Evolutionary conservation across 768 basidiomycete genomes (phyloP), one percentile per base, ranked within the genome.

Genomic region (Auriscalpium orientale): DNA sequence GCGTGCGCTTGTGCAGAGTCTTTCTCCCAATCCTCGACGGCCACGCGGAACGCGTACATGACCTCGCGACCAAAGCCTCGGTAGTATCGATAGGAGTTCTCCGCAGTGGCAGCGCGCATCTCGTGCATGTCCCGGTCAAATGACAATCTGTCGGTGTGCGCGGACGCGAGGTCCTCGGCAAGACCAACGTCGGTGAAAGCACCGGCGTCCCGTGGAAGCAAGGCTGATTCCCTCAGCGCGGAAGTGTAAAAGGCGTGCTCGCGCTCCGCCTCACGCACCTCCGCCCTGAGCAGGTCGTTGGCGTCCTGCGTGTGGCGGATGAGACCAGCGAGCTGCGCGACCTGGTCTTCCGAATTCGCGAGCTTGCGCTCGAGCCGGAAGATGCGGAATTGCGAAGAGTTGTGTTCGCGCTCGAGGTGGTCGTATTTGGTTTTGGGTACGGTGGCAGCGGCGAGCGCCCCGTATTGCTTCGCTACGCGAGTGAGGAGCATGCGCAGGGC

Each of bases 321-420:
- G 44, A 89, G 76, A 57, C 79, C 71, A 1, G 81, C 81, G 8
- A 90, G 70, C 58, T 88, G 86, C 12, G 72, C 67, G 20, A 86
- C 83, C 64, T 89, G 86, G 16, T 70, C 81, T 54, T 88, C 83
- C 5, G 85, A 74, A 62, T 85, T 86, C 43, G 79, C 80, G 13
- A 88, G 72, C 66, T 84, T 87, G 57, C 87, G 81, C 61, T 86
- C 81, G 12, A 88, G 70, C 33, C 85, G 81, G 28, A 74, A 67
- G 22, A 72, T 68, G 8, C 73, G 76, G 10, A 79, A 59, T 54
- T 76, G 76, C 37, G 85, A 72, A 8, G 63, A 58, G 18, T 64
- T 64, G 58, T 79, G 70, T 1, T 68, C 65, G 21, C 58, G 56
- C 54, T 64, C 64, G 9, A 63, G 51, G 22, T 49, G 53, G 15